Conservation (phyloP, 2,329 filamentous ascomycete genomes). For the Paraphaeosphaeria minitans region DNA sequence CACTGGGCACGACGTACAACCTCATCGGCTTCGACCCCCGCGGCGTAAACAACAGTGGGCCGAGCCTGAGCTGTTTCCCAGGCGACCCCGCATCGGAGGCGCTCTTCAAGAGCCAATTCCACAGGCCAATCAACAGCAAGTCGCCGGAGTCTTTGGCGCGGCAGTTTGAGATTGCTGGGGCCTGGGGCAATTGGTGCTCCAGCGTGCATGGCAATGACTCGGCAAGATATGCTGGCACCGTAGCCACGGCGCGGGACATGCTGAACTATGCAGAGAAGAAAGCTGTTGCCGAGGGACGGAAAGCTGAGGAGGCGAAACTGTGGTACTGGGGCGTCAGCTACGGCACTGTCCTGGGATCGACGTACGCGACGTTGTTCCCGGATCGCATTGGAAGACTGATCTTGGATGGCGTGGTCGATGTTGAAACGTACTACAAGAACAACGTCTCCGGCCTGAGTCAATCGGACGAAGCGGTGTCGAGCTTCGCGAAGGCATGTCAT, state of each 20-base stretch:
- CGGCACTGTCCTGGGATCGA: constrained; percentile 53
- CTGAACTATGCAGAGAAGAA: constrained; percentile 31
- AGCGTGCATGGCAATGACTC: constrained; percentile 20
- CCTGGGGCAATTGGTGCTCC: constrained; percentile 30
- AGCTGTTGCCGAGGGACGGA: constrained; percentile 22
- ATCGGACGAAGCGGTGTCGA: constrained; percentile 59
- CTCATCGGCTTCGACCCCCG: constrained; percentile 49
- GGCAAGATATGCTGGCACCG: constrained; percentile 37
- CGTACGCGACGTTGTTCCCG: constrained; percentile 54
- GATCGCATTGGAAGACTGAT: constrained; percentile 50
- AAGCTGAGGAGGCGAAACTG: constrained; percentile 38
- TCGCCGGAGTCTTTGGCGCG: neutral
- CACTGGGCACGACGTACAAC: constrained; percentile 41
- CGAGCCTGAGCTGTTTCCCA: constrained; percentile 41
- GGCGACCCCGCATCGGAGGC: constrained; percentile 2
- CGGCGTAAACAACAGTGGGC: constrained; percentile 45
- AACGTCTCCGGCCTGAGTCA: constrained; percentile 48
- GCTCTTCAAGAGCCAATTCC: neutral
- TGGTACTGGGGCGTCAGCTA: constrained; percentile 52
- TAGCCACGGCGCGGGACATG: constrained; percentile 38
- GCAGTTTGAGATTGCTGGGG: constrained; percentile 7
- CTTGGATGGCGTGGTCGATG: constrained; percentile 50
- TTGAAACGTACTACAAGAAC: constrained; percentile 55
- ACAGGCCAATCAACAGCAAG: constrained; percentile 11
- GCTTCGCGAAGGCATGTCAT: constrained; percentile 61